Conservation (phyloP, 2,329 filamentous ascomycete genomes). For the Pleomassaria siparia region DNA sequence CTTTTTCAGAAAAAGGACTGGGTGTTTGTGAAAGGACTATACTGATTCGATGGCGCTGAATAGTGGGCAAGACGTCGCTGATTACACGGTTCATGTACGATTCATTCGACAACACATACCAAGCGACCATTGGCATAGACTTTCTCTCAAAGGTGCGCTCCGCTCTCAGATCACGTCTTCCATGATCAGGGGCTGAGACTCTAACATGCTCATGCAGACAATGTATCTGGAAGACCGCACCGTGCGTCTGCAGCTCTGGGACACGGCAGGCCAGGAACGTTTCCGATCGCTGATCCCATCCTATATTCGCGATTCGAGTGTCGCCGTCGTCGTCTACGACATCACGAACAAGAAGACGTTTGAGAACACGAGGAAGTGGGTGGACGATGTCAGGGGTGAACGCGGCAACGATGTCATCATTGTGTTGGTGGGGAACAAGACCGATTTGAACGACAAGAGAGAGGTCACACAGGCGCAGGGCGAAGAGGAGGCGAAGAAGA, state of each 20-base stretch:
- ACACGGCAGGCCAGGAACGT: slow-evolving; percentile 95
- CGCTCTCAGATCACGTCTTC: not conserved
- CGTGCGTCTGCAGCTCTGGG: slow-evolving; percentile 95
- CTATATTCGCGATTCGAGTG: slow-evolving; percentile 97
- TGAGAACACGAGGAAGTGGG: slow-evolving; percentile 99
- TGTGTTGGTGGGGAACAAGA: slow-evolving; percentile 98
- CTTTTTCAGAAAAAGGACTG: not conserved
- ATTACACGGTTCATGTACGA: slow-evolving; percentile 99
- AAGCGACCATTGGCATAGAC: slow-evolving; percentile 98
- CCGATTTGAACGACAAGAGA: slow-evolving; percentile 95
- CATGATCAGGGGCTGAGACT: not conserved
- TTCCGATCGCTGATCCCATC: slow-evolving; percentile 97
- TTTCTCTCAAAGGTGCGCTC: slow-evolving; percentile 86
- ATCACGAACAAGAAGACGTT: slow-evolving; percentile 97
- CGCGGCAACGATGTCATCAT: slow-evolving; percentile 98
- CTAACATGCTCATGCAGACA: slow-evolving; percentile 59
- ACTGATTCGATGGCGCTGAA: slow-evolving; percentile 19
- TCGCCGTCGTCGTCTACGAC: slow-evolving; percentile 98
- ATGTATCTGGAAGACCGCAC: slow-evolving; percentile 99
- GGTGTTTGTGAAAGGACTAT: not conserved
- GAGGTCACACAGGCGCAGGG: slow-evolving; percentile 96
- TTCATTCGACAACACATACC: slow-evolving; percentile 99
- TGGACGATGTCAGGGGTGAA: slow-evolving; percentile 95
- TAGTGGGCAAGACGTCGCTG: slow-evolving; percentile 97
- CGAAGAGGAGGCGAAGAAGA: slow-evolving; percentile 97